Base-by-base conservation (phyloP, 129 eudicot species). In the Arctium minus region DNA sequence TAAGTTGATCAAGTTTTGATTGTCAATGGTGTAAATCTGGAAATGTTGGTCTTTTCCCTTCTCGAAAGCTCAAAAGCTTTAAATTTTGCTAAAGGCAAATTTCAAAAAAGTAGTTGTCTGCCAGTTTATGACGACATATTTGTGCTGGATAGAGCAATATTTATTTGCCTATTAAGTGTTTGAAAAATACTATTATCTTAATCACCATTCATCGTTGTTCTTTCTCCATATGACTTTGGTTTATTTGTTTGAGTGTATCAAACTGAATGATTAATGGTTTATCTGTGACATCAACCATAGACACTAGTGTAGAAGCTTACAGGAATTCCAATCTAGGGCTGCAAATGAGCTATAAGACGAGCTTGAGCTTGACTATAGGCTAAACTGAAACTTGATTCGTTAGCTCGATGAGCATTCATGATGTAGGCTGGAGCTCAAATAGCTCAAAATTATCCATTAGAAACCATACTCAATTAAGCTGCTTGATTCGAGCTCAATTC, bases 171-270 rank as follows among this genome's bases (percentile, higher is more conserved):
- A 56, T 13, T n/a, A 37, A 18, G 39, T 75, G 35, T 35, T 30
- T 72, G 78, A 13, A 50, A 44, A 53, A 72, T 80, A 53, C 78
- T 72, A 50, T 67, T 53, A 72, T 64, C 42, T 22, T 37, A 39
- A 75, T 39, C 31, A 65, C 50, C 31, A 30, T 64, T 40, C 33
- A 40, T 75, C 11, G 18, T 32, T 75, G 71, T 82, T 46, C 38
- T 33, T 65, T 64, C 70, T 76, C 64, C 70, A 65, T 33, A 3
- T 46, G 6, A 40, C 27, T 8, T 40, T 30, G 48, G 46, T 70
- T 73, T 65, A 8, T 46, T 30, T 27, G 27, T 79, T 39, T 18
- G 22, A 78, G 12, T 78, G 62, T 30, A 65, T 22, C 33, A 39
- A 74, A 53, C 40, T 7, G 39, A 37, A 72, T 72, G 80, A 69